A percentile compares a stretch with the other conserved stretches of the same genome.
These are phyloP conservation scores for Alloteropsis angusta DNA, from an alignment of 202 grass and related monocot genomes.

Conservation along the genomic window DNA sequence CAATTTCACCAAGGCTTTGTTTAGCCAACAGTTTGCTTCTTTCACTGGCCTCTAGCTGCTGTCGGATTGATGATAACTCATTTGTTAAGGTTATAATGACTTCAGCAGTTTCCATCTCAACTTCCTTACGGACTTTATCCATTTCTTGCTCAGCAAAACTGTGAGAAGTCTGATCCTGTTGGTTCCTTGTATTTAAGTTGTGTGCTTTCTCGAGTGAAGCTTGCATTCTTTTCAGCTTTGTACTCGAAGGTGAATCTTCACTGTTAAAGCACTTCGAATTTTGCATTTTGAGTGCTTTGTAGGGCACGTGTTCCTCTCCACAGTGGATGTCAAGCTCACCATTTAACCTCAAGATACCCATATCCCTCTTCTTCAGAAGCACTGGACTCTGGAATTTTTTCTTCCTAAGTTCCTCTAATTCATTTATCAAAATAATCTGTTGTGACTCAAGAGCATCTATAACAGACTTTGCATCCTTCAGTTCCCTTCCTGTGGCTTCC, in stretches of 20 bases:
- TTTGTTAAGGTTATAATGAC: conserved; percentile 70
- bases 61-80: conserved; percentile 36
- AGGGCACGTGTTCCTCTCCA: background rate
- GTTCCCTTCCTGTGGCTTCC: conserved; percentile 35
- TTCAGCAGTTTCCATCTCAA: conserved; percentile 60
- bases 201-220: conserved; percentile 57
- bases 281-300: conserved; percentile 35
- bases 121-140: conserved; percentile 56
- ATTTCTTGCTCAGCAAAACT: conserved; percentile 58
- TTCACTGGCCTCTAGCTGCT: conserved; percentile 39
- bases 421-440: conserved; percentile 42
- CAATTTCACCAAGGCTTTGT: background rate
- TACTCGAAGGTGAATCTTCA: conserved; percentile 57
- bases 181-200: conserved; percentile 44
- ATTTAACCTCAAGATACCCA: conserved; percentile 32
- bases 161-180: conserved; percentile 48
- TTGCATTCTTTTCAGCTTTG: conserved; percentile 76
- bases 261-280: conserved; percentile 32
- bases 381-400: conserved; percentile 23
- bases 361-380: conserved; percentile 34
- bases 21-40: conserved; percentile 35
- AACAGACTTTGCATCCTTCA: conserved; percentile 36
- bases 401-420: conserved; percentile 43
- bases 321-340: conserved; percentile 16
- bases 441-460: conserved; percentile 60